These are phyloP conservation scores for Kalmusia sp. DNA, from an alignment of 2,329 filamentous ascomycete species.

Conservation along the genomic window DNA sequence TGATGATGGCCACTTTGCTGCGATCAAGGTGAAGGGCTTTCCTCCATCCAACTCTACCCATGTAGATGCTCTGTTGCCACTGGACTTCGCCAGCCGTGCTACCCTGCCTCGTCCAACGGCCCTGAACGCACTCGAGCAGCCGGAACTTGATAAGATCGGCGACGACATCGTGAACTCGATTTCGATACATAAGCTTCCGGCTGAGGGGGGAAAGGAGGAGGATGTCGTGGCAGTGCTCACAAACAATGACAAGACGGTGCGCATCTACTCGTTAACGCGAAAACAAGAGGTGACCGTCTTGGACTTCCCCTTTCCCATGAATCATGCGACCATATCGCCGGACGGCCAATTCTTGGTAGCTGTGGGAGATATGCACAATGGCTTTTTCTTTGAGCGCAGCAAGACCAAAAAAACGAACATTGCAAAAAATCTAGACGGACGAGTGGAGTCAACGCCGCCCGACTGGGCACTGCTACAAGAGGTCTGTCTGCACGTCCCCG, in stretches of 20 bases:
- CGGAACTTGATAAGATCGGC: conserved; percentile 66
- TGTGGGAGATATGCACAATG: conserved; percentile 84
- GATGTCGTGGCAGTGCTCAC: conserved; percentile 77
- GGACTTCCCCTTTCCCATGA: conserved; percentile 83
- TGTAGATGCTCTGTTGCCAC: conserved; percentile 64
- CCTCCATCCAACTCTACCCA: conserved; percentile 53
- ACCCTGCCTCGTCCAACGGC: conserved; percentile 47
- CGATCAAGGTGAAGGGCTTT: conserved; percentile 68
- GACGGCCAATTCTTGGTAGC: conserved; percentile 81
- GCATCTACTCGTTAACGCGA: conserved; percentile 77
- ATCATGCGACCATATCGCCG: conserved; percentile 91
- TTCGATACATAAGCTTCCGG: conserved; percentile 63
- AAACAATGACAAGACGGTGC: conserved; percentile 92
- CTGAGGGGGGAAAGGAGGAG: conserved; percentile 52
- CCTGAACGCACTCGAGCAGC: conserved; percentile 35
- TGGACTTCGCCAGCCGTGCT: conserved; percentile 52
- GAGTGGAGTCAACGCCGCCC: conserved; percentile 27
- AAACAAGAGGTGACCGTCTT: conserved; percentile 73
- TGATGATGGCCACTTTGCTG: conserved; percentile 84
- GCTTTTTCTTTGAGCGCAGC: conserved; percentile 78
- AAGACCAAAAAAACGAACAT: conserved; percentile 36
- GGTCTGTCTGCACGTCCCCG: conserved; percentile 51
- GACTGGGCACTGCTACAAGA: conserved; percentile 52
- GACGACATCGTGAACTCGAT: conserved; percentile 72
- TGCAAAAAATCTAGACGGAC: conserved; percentile 29